Evolutionary conservation across 177 flowering plant species (phyloP), one percentile per base, ranked within the genome.

Genomic region (Vitis hybrid): DNA sequence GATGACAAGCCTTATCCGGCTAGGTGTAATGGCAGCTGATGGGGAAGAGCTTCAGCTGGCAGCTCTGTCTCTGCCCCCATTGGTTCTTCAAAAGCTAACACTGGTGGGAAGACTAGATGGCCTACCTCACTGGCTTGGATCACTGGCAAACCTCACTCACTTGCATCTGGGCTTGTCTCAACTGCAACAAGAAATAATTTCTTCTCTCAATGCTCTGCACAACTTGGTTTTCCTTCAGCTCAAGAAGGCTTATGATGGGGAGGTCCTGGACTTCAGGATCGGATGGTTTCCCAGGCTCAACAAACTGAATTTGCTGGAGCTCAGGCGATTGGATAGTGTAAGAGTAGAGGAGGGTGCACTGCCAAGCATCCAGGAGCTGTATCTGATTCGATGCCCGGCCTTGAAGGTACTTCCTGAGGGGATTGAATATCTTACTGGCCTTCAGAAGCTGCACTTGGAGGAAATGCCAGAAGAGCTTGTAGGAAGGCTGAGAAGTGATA

Each of bases 51-150:
- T 69, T 10, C 49, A 50, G 45, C 26, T 69, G 65, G 71, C 17
- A 52, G 49, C 23, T 52, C 3, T 60, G 12, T 48, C 52, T 0
- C 48, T 18, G 32, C 71, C 85, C 26, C 85, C 85, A 1, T 14
- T 61, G 2, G 59, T 70, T 63, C 79, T 82, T 68, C 74, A 77
- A 64, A 79, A 75, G 62, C 74, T 82, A n/a, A 56, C 11, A 21
- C 50, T 77, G 66, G 23, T 56, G 32, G 81, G 81, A 55, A 11
- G 2, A 54, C 62, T 82, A 72, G 51, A 73, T 21, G 67, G 56
- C n/a, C 12, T 79, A 19, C 85, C 85, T 48, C 56, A 45, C 5
- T 82, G 85, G 81, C 13, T 82, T 56, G 58, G 65, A 50, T 55
- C 71, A 1, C 74, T 77, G 7, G 8, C 4, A 12, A 73, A 68